These are phyloP conservation scores for Candida sithepensis DNA, from an alignment of 805 yeast species.

Conservation along the genomic window DNA sequence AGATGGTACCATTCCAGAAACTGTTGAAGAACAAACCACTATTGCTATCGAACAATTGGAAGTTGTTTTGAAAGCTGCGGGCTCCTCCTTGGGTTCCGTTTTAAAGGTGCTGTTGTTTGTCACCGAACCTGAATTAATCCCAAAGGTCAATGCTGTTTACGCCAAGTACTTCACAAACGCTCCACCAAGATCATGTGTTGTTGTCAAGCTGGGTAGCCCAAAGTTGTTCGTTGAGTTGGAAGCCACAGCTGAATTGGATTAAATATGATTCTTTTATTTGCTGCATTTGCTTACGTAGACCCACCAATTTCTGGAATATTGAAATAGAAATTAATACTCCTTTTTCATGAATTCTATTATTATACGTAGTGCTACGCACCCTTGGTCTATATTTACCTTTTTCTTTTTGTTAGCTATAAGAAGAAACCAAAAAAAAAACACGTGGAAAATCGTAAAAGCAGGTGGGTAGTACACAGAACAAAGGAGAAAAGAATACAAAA, in stretches of 20 bases:
- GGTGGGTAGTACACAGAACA: not conserved
- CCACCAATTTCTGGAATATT: no score
- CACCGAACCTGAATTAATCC: conserved; percentile 37
- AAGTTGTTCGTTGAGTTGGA: conserved; percentile 47
- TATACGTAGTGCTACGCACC: no score
- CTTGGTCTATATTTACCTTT: no score
- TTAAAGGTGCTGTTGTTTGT: conserved; percentile 48
- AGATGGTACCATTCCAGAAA: conserved; percentile 38
- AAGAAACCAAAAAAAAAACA: not conserved
- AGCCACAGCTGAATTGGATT: conserved; percentile 31
- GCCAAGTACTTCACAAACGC: conserved; percentile 42
- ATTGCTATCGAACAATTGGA: conserved; percentile 41
- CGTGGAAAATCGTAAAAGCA: not conserved
- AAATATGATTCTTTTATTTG: not conserved
- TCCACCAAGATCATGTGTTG: conserved; percentile 51
- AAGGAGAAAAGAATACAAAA: not conserved
- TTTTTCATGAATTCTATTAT: no score
- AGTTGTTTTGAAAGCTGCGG: conserved; percentile 38
- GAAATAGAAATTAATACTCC: no score
- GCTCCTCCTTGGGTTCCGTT: conserved; percentile 41
- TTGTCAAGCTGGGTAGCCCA: conserved; percentile 45
- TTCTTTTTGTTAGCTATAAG: no score
- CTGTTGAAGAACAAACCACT: conserved; percentile 42
- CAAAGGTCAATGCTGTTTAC: conserved; percentile 44
- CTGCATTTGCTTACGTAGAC: no score